Conservation (phyloP, 768 basidiomycete species). For the Psilocybe cubensis region DNA sequence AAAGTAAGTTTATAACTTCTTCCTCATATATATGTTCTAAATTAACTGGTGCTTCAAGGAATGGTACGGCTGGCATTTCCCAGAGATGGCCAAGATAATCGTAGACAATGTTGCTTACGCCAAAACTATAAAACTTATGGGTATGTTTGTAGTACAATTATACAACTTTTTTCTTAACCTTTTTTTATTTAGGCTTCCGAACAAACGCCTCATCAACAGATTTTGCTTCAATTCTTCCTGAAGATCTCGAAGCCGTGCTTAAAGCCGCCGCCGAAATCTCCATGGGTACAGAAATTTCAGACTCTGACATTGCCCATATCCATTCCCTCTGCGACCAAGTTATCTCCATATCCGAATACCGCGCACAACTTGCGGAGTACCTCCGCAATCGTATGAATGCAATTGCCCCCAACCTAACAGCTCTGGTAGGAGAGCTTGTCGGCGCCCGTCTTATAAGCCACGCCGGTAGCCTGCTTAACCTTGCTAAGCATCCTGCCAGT, state of each 20-base stretch:
- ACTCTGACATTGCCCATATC: constrained; percentile 96
- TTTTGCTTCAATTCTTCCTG: constrained; percentile 90
- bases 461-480: constrained; percentile 91
- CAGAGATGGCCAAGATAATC: constrained; percentile 98
- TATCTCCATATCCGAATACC: constrained; percentile 94
- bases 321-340: constrained; percentile 97
- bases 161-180: background rate
- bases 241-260: constrained; percentile 93
- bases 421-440: constrained; percentile 89
- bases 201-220: constrained; percentile 89
- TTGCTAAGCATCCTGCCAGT: constrained; percentile 97
- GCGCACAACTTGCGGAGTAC: constrained; percentile 94
- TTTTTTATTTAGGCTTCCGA: constrained; percentile 71
- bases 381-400: constrained; percentile 97
- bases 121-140: constrained; percentile 91
- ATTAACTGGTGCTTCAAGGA: constrained; percentile 56
- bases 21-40: background rate
- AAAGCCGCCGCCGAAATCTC: constrained; percentile 97
- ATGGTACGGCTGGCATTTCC: constrained; percentile 99
- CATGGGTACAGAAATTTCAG: constrained; percentile 99
- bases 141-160: constrained; percentile 38
- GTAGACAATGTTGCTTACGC: constrained; percentile 97
- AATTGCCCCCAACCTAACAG: constrained; percentile 96
- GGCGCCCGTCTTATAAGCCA: constrained; percentile 94
- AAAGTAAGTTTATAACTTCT: constrained; percentile 66